Evolutionary conservation across 345 rosid genomes (phyloP).

Genomic region (Acer campestre): DNA sequence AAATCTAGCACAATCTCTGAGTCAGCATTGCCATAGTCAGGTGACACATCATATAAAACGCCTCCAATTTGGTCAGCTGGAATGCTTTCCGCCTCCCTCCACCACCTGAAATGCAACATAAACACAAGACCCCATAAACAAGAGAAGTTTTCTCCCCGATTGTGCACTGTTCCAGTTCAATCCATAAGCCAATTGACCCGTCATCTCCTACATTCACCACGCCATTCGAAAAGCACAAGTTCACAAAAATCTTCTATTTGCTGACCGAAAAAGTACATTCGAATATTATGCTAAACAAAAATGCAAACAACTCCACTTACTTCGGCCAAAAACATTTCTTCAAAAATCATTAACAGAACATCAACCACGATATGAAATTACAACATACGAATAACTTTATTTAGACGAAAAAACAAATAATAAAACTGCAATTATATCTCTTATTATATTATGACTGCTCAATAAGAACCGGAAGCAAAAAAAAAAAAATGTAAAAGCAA

Average conservation of each 20-base stretch:
- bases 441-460: too few relatives aligned
- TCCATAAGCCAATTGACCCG: not conserved
- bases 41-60: slow-evolving; percentile 43
- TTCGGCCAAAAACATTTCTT: too few relatives aligned
- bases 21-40: slow-evolving; percentile 36
- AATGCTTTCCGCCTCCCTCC: slow-evolving; percentile 48
- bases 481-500: not conserved
- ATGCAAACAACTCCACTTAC: too few relatives aligned
- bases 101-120: slow-evolving; percentile 52
- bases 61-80: slow-evolving; percentile 40
- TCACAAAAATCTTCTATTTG: not conserved
- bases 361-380: too few relatives aligned
- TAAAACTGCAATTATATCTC: too few relatives aligned
- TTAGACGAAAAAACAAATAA: too few relatives aligned
- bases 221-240: not conserved
- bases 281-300: not conserved
- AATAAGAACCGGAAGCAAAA: not conserved
- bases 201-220: not conserved
- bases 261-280: not conserved
- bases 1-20: slow-evolving; percentile 49
- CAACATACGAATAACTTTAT: too few relatives aligned
- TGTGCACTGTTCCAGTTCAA: not conserved
- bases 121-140: slow-evolving; percentile 16
- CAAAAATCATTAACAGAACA: not conserved
- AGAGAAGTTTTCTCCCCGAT: slow-evolving; percentile 7